Evolutionary conservation across 2,329 filamentous ascomycete genomes (phyloP).

Genomic region (Ceratocystis papillata): DNA sequence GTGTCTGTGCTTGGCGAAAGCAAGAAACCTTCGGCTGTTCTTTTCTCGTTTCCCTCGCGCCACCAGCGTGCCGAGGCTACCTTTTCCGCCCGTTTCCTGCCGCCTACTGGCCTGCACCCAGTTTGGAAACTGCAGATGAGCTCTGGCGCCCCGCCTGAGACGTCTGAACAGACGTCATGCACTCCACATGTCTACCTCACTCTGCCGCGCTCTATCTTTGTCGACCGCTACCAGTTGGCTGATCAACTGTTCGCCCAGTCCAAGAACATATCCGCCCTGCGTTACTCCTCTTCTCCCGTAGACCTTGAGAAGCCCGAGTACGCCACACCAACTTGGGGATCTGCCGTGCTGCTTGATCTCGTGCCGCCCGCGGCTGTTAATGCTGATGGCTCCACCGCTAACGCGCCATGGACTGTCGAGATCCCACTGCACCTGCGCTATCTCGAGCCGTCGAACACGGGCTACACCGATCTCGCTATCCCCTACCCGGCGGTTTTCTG

Average conservation of each 20-base stretch:
- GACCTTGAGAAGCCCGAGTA: constrained; percentile 89
- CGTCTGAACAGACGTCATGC: constrained; percentile 44
- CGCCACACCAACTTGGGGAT: constrained; percentile 66
- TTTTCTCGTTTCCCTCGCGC: constrained; percentile 75
- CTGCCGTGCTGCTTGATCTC: constrained; percentile 63
- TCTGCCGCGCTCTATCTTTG: constrained; percentile 69
- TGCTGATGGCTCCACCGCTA: constrained; percentile 19
- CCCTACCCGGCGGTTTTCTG: constrained; percentile 83
- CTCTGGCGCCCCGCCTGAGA: constrained; percentile 40
- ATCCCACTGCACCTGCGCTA: constrained; percentile 84
- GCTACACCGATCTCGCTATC: constrained; percentile 46
- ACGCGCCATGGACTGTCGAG: constrained; percentile 49
- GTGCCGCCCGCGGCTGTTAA: constrained; percentile 38
- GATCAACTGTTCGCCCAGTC: constrained; percentile 68
- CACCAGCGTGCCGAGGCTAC: constrained; percentile 51
- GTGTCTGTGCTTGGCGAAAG: constrained; percentile 69
- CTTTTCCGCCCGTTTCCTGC: constrained; percentile 55
- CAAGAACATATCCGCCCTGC: constrained; percentile 62
- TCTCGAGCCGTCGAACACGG: constrained; percentile 49
- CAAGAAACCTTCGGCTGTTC: constrained; percentile 57
- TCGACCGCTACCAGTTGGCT: constrained; percentile 74
- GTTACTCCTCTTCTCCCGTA: constrained; percentile 60
- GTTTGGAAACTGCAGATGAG: constrained; percentile 59
- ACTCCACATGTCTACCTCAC: constrained; percentile 70
- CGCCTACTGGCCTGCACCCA: constrained; percentile 73